phyloP scores from a whole-genome alignment of 1,284 basidiomycete species.

The Tremellales sp. region DNA sequence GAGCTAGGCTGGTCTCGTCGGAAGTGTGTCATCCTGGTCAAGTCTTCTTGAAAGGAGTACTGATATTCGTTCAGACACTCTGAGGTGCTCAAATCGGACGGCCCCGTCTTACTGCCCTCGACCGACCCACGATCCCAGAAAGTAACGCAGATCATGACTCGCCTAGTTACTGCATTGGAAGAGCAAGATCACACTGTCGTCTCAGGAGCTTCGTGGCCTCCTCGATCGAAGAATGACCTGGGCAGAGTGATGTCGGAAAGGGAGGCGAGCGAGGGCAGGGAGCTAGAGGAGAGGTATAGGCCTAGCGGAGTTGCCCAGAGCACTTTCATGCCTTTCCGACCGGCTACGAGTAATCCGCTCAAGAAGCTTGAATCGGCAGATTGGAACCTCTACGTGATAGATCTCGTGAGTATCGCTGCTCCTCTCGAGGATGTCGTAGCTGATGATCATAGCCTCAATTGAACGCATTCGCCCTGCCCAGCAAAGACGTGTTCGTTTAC shows the following conservation, averaged over 20 bases:
- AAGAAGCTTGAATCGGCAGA: constrained; percentile 49
- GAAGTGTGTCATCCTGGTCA: constrained; percentile 36
- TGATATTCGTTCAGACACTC: constrained; percentile 44
- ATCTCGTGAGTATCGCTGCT: constrained; percentile 39
- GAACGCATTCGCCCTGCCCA: constrained; percentile 54
- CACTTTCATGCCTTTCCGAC: constrained; percentile 46
- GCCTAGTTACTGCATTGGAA: constrained; percentile 46
- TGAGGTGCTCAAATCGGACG: constrained; percentile 49
- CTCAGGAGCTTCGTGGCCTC: constrained; percentile 48
- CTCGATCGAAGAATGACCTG: constrained; percentile 27
- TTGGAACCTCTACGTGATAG: constrained; percentile 53
- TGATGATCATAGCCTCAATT: constrained; percentile 44
- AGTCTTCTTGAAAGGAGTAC: neutral
- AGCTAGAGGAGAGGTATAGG: constrained; percentile 15
- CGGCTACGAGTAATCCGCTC: constrained; percentile 48
- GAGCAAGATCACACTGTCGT: constrained; percentile 47
- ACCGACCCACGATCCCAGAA: constrained; percentile 44
- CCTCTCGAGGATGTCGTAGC: neutral
- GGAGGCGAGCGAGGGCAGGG: constrained; percentile 15
- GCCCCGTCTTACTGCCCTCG: constrained; percentile 45
- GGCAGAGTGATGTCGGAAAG: constrained; percentile 30
- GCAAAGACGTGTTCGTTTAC: constrained; percentile 54
- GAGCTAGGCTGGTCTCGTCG: constrained; percentile 53
- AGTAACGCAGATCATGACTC: constrained; percentile 43
- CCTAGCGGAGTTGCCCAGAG: constrained; percentile 47